Evolutionary conservation across 1,139 yeast species (phyloP).

Genomic region (Sugiyamaella sp.): DNA sequence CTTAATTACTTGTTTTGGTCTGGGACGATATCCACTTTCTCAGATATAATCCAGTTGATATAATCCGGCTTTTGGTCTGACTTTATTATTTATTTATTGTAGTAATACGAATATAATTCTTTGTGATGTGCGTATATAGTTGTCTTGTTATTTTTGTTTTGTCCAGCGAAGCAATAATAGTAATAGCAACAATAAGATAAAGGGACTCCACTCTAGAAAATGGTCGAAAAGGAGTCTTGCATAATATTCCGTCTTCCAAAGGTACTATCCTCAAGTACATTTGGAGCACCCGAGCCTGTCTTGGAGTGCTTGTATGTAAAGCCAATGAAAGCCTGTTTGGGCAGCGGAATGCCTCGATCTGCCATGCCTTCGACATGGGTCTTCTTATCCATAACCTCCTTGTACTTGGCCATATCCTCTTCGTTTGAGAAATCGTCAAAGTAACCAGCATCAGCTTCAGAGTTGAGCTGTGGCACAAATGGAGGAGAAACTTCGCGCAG

Average conservation of each 20-base stretch:
- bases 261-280: conserved; percentile 27
- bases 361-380: conserved; percentile 82
- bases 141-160: background rate
- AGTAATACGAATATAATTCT: too few relatives aligned
- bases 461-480: conserved; percentile 93
- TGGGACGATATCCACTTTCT: too few relatives aligned
- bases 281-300: conserved; percentile 24
- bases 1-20: background rate
- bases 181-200: background rate
- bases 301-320: conserved; percentile 85
- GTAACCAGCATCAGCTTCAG: conserved; percentile 98
- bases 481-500: conserved; percentile 78
- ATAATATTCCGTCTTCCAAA: conserved; percentile 25
- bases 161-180: background rate
- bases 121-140: too few relatives aligned
- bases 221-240: conserved; percentile 34
- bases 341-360: conserved; percentile 60
- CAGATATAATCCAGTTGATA: too few relatives aligned
- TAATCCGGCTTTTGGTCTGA: too few relatives aligned
- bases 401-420: conserved; percentile 96
- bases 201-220: conserved; percentile 25
- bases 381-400: conserved; percentile 84
- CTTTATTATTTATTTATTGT: background rate
- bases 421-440: conserved; percentile 97
- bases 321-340: conserved; percentile 80